A percentile compares a stretch with the other conserved stretches of the same genome.
Evolutionary conservation across 495 filamentous ascomycete species (phyloP).

Genomic region (Aspergillus kassunensis): DNA sequence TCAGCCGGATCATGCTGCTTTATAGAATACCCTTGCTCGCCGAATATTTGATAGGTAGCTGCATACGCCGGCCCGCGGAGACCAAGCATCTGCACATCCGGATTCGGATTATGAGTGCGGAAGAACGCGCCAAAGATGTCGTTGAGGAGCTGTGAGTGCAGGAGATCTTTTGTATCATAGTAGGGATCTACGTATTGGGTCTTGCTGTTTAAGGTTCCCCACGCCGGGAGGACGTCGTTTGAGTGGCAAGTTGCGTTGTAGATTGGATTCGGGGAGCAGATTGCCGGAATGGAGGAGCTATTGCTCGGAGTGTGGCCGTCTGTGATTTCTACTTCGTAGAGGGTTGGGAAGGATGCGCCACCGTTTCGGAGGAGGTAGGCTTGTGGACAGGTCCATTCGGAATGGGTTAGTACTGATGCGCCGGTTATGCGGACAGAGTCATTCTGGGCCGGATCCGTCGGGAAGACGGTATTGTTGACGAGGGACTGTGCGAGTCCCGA

Average conservation of each 20-base stretch:
- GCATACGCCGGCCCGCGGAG: constrained; percentile 25
- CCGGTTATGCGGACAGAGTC: constrained; percentile 20
- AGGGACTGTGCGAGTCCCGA: constrained; percentile 15
- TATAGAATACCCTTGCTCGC: constrained; percentile 7
- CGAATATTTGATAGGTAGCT: constrained; percentile 9
- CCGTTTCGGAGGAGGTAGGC: constrained; percentile 21
- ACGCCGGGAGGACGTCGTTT: constrained; percentile 26
- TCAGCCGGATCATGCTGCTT: constrained; percentile 1
- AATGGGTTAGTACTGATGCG: constrained; percentile 19
- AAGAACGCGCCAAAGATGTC: constrained; percentile 29
- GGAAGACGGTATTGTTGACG: constrained; percentile 15
- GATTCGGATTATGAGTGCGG: constrained; percentile 23
- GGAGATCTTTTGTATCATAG: constrained; percentile 16
- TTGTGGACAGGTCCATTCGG: constrained; percentile 28
- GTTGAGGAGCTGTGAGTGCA: constrained; percentile 26
- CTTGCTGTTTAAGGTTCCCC: constrained; percentile 31
- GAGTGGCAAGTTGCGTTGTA: constrained; percentile 31
- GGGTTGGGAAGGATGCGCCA: constrained; percentile 14
- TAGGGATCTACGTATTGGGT: constrained; percentile 26
- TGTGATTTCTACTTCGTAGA: constrained; percentile 23
- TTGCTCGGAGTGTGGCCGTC: constrained; percentile 24
- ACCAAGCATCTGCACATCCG: constrained; percentile 11
- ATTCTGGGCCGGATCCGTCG: constrained; percentile 13
- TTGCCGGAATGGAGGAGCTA: constrained; percentile 12
- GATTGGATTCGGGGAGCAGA: constrained; percentile 27